These are phyloP conservation scores for Yamadazyma sp. DNA, from an alignment of 1,139 yeast genomes.

Conservation along the genomic window DNA sequence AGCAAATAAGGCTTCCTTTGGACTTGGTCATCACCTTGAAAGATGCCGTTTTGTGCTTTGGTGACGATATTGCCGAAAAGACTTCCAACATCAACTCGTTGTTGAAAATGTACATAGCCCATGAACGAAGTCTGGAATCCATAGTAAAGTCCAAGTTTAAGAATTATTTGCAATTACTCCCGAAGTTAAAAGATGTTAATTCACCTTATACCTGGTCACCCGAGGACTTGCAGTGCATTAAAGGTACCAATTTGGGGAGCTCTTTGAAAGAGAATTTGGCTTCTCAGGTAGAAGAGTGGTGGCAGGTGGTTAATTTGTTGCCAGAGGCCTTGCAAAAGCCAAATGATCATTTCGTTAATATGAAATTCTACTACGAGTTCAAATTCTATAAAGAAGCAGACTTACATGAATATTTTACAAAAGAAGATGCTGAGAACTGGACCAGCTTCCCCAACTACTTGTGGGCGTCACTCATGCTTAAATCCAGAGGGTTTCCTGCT, in stretches of 20 bases:
- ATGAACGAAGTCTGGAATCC: constrained; percentile 22
- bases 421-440: constrained; percentile 45
- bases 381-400: constrained; percentile 45
- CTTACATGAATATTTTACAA: constrained; percentile 26
- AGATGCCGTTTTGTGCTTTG: constrained; percentile 43
- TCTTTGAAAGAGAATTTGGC: constrained; percentile 37
- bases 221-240: constrained; percentile 48
- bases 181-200: constrained; percentile 45
- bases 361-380: constrained; percentile 49
- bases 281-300: constrained; percentile 52
- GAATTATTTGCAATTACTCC: constrained; percentile 62
- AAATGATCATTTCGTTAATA: constrained; percentile 35
- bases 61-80: constrained; percentile 15
- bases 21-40: constrained; percentile 39
- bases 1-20: constrained; percentile 37
- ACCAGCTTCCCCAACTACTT: constrained; percentile 62
- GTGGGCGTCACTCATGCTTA: constrained; percentile 73
- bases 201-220: constrained; percentile 67
- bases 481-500: constrained; percentile 79
- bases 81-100: constrained; percentile 40
- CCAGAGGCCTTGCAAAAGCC: constrained; percentile 37
- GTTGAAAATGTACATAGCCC: constrained; percentile 49
- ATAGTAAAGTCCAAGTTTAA: constrained; percentile 25
- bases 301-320: constrained; percentile 35
- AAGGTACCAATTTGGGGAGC: constrained; percentile 58